Evolutionary conservation across 2,329 filamentous ascomycete genomes (phyloP).

Genomic region (Fusarium protoensiforme): DNA sequence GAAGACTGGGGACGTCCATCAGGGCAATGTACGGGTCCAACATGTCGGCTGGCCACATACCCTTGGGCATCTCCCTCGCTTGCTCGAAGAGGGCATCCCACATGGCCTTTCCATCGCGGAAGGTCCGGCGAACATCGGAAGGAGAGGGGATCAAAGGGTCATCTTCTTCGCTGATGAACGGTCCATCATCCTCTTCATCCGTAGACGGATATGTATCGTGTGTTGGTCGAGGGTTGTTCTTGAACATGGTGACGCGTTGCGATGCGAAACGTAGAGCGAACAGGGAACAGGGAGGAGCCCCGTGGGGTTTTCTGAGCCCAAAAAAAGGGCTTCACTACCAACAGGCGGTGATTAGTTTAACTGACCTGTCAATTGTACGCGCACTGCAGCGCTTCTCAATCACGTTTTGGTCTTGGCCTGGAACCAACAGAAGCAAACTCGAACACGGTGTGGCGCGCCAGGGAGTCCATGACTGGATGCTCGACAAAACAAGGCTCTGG

Average conservation of each 20-base stretch:
- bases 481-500: background rate
- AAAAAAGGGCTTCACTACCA: background rate
- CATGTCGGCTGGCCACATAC: background rate
- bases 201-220: background rate
- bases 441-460: background rate
- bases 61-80: background rate
- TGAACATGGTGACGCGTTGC: background rate
- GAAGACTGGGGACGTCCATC: background rate
- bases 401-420: background rate
- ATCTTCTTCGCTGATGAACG: background rate
- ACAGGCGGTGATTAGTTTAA: background rate
- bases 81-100: background rate
- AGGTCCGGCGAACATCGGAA: background rate
- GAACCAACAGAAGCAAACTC: background rate
- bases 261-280: background rate
- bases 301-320: background rate
- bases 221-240: background rate
- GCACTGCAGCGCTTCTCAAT: background rate
- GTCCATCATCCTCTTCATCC: background rate
- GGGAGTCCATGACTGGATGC: background rate
- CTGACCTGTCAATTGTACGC: background rate
- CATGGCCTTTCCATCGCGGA: background rate
- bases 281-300: background rate
- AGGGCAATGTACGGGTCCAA: background rate
- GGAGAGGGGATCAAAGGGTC: background rate